Evolutionary conservation across 2,329 filamentous ascomycete genomes (phyloP).

Genomic region (Monosporascus ibericus): DNA sequence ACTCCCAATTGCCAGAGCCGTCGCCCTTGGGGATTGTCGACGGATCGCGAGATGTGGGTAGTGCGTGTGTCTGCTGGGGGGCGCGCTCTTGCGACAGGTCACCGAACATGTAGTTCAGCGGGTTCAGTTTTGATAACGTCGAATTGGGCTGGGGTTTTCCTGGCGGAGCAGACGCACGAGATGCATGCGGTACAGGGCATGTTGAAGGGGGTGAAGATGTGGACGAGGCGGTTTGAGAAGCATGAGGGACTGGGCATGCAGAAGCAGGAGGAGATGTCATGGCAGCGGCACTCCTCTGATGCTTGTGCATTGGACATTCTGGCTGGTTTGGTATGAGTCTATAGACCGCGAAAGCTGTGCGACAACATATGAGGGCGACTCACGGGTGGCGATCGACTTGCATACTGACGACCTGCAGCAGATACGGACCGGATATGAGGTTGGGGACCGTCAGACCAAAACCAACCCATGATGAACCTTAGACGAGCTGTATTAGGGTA

Average conservation of each 20-base stretch:
- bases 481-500: no score
- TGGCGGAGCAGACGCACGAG: conserved; percentile 18
- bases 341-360: background rate
- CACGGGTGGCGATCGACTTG: conserved; percentile 34
- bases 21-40: conserved; percentile 89
- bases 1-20: conserved; percentile 82
- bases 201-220: conserved; percentile 27
- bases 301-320: conserved; percentile 52
- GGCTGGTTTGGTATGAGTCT: conserved; percentile 31
- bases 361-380: conserved; percentile 9
- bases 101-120: conserved; percentile 92
- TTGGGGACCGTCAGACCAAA: conserved; percentile 50
- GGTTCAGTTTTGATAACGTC: conserved; percentile 52
- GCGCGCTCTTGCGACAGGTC: conserved; percentile 76
- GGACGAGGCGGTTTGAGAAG: conserved; percentile 4
- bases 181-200: conserved; percentile 41
- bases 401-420: conserved; percentile 7
- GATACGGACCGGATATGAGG: conserved; percentile 13
- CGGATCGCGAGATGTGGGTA: conserved; percentile 75
- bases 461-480: conserved; percentile 51
- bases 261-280: conserved; percentile 27
- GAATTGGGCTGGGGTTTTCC: conserved; percentile 32
- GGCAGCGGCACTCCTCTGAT: conserved; percentile 40
- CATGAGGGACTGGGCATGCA: conserved; percentile 26
- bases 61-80: conserved; percentile 61